phyloP scores from a whole-genome alignment of 2,329 filamentous ascomycete species.

The Fusarium vanettenii region DNA sequence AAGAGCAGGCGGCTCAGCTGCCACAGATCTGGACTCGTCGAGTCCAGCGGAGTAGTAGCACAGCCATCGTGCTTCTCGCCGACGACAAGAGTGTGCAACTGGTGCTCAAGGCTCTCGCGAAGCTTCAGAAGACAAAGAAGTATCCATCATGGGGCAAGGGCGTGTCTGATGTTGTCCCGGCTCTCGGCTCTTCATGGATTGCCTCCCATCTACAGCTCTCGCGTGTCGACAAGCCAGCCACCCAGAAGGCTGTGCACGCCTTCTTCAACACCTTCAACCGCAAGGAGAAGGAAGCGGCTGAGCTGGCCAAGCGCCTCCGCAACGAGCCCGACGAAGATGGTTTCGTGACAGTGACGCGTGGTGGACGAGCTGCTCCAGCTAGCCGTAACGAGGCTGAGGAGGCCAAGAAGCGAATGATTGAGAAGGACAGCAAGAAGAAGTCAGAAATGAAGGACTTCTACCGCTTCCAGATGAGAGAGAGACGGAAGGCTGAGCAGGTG shows the following conservation, averaged over 20 bases:
- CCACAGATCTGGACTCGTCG: conserved; percentile 80
- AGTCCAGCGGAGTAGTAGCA: conserved; percentile 78
- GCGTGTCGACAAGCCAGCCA: conserved; percentile 73
- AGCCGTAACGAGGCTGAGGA: conserved; percentile 77
- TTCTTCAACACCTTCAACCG: conserved; percentile 87
- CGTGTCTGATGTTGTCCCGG: conserved; percentile 64
- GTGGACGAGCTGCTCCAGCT: conserved; percentile 79
- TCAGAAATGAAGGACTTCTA: conserved; percentile 80
- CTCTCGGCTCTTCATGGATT: conserved; percentile 67
- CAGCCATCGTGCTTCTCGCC: conserved; percentile 84
- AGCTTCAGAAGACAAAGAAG: conserved; percentile 68
- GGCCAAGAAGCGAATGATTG: conserved; percentile 67
- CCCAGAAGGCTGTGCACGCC: conserved; percentile 82
- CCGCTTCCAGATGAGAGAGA: conserved; percentile 83
- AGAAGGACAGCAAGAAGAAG: conserved; percentile 72
- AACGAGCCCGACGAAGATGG: conserved; percentile 93
- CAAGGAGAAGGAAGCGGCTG: conserved; percentile 73
- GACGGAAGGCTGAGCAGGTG: conserved; percentile 79
- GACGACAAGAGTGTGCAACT: conserved; percentile 82
- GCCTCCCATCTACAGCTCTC: conserved; percentile 76
- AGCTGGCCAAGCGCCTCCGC: conserved; percentile 72
- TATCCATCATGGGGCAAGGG: conserved; percentile 77
- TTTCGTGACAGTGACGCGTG: conserved; percentile 90
- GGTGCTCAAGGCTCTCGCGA: conserved; percentile 79
- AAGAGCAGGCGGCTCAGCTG: conserved; percentile 70